Conservation (phyloP, 495 filamentous ascomycete genomes). For the Pseudotulostoma volvatum region DNA sequence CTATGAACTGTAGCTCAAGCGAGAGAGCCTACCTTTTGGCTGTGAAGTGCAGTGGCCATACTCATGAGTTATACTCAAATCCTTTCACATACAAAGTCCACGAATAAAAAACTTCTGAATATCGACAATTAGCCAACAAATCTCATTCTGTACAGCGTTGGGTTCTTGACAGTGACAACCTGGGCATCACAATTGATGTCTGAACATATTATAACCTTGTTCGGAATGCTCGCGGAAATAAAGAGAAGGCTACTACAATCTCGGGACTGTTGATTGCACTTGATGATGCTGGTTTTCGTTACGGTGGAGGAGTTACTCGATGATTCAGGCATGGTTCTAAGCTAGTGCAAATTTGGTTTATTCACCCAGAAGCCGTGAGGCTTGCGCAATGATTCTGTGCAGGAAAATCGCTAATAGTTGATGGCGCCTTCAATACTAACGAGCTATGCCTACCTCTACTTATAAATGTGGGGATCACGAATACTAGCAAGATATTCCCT, state of each 20-base stretch:
- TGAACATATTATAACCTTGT: constrained; percentile 1
- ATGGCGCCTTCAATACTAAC: constrained; percentile 1
- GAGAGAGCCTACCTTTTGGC: background rate
- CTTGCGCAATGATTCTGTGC: constrained; percentile 1
- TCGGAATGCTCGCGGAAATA: background rate
- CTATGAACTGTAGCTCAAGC: background rate
- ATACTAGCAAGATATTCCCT: constrained; percentile 1
- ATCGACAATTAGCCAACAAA: background rate
- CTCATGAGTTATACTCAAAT: background rate
- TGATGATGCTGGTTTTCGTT: background rate
- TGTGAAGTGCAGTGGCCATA: background rate
- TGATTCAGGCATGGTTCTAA: background rate
- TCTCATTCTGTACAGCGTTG: background rate
- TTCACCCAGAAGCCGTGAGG: constrained; percentile 1
- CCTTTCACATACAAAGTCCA: background rate
- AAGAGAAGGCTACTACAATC: background rate
- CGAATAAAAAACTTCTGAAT: background rate
- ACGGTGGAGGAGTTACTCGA: background rate
- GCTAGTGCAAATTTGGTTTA: constrained; percentile 1
- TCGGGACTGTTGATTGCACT: background rate
- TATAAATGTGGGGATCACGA: constrained; percentile 1
- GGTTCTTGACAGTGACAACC: background rate
- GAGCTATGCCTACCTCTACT: background rate
- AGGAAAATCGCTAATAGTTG: background rate
- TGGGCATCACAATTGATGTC: background rate